Base-by-base conservation (phyloP, 495 filamentous ascomycete species). In the Rhizodiscina lignyota region DNA sequence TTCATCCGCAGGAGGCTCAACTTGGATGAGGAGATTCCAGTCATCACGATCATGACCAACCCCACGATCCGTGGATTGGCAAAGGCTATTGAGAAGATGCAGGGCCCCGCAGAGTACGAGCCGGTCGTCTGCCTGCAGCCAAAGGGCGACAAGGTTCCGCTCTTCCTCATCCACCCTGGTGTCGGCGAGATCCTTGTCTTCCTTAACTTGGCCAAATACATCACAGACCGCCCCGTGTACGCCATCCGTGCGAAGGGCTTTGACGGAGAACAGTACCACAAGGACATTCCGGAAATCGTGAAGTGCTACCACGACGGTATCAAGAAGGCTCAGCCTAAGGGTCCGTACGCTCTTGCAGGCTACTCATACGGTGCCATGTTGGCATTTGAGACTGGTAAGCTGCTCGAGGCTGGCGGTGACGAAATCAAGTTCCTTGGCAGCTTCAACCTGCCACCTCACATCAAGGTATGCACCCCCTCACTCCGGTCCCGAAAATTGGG, bases 131-230 rank as follows among this genome's bases (percentile, higher is more conserved):
- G 44, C 0, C 52, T 71, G 1, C 63, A 55, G 19, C n/a, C 47
- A 2, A 18, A 47, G n/a, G 64, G 65, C 1, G 38, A 5, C 35
- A 64, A 65, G 40, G 61, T 55, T 0, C 67, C 71, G 0, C 60
- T 74, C 4, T 75, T 60, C 56, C 59, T 72, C 4, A 45, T 75
- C 2, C 71, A 75, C 38, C 68, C 71, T 0, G 69, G 70, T 2
- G 55, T 66, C 1, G 68, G 68, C 10, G 70, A 74, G 34, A 51
- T 72, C 0, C 54, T 75, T 1, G 61, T 74, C 29, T 76, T 74
- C 47, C 45, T 74, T 15, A 48, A 51, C 16, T 47, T 76, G 1
- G 58, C 61, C 6, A 45, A 64, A 3, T 50, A 60, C 32, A 36
- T 70, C 21, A 37, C 45, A 10, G 61, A 68, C 35, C 67, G 71